Evolutionary conservation across 2,329 filamentous ascomycete species (phyloP).

Genomic region (Penicillium palitans): DNA sequence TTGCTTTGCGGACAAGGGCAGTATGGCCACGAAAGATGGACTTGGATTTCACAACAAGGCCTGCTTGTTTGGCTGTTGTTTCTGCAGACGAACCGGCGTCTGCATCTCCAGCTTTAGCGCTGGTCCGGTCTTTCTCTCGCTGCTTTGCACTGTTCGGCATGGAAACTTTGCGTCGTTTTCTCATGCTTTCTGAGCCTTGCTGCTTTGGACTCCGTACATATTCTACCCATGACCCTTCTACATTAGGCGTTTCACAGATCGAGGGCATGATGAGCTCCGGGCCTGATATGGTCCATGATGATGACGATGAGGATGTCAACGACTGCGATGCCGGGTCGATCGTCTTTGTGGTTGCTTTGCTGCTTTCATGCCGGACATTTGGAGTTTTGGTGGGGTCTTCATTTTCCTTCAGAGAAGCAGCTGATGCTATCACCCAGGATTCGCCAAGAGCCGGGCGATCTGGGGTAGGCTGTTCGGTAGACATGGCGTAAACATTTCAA

Average conservation of each 20-base stretch:
- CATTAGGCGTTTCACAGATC: slow-evolving; percentile 37
- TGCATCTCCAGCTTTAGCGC: neutral
- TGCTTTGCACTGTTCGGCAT: slow-evolving; percentile 1
- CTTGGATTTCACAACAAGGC: slow-evolving; percentile 1
- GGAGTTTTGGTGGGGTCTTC: slow-evolving; percentile 7
- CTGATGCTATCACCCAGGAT: slow-evolving; percentile 41
- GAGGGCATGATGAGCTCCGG: slow-evolving; percentile 45
- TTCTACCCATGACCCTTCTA: slow-evolving; percentile 38
- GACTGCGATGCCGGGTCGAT: slow-evolving; percentile 24
- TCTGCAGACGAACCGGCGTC: slow-evolving; percentile 13
- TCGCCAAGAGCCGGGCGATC: slow-evolving; percentile 33
- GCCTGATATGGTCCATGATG: slow-evolving; percentile 27
- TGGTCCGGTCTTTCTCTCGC: slow-evolving; percentile 1
- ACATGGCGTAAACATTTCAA: slow-evolving; percentile 23
- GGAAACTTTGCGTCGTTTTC: slow-evolving; percentile 26
- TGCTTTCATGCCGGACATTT: neutral
- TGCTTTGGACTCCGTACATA: slow-evolving; percentile 22
- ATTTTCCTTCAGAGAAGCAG: slow-evolving; percentile 17
- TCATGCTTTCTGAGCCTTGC: slow-evolving; percentile 16
- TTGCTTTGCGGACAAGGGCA: slow-evolving; percentile 16
- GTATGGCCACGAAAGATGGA: slow-evolving; percentile 1
- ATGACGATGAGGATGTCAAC: slow-evolving; percentile 29
- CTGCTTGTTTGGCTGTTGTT: neutral
- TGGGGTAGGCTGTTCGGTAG: slow-evolving; percentile 16
- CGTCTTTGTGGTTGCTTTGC: slow-evolving; percentile 10